Percentiles rank a stretch among this genome's conserved stretches.
Conservation (phyloP, 2,329 filamentous ascomycete genomes). For the Colletotrichum higginsianum region DNA sequence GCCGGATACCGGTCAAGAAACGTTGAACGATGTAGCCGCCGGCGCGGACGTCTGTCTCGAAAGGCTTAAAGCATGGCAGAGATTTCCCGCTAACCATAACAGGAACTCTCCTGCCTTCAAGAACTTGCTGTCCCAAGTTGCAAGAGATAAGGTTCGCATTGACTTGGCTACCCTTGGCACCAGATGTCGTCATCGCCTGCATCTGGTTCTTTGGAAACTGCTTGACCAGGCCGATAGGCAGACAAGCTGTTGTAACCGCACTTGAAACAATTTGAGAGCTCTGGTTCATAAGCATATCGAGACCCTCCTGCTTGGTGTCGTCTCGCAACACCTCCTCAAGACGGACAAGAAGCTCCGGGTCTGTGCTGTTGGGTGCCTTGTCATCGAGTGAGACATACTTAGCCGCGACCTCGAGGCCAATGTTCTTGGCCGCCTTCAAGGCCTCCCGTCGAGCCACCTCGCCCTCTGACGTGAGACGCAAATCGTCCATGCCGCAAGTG, state of each 20-base stretch:
- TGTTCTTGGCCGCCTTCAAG: slow-evolving; percentile 74
- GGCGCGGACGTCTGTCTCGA: slow-evolving; percentile 89
- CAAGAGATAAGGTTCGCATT: slow-evolving; percentile 99
- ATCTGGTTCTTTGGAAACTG: slow-evolving; percentile 97
- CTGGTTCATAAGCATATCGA: slow-evolving; percentile 90
- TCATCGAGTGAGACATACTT: slow-evolving; percentile 89
- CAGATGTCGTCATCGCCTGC: slow-evolving; percentile 98
- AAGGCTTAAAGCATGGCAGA: slow-evolving; percentile 92
- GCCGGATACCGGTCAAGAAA: slow-evolving; percentile 97
- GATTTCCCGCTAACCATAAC: slow-evolving; percentile 99
- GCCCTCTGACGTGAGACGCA: slow-evolving; percentile 85
- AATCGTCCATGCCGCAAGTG: slow-evolving; percentile 96
- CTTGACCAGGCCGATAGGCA: slow-evolving; percentile 88
- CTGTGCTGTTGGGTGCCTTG: slow-evolving; percentile 71
- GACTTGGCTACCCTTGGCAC: slow-evolving; percentile 92
- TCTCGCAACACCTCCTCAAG: slow-evolving; percentile 93
- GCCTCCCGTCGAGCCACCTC: slow-evolving; percentile 79
- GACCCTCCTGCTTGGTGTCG: slow-evolving; percentile 88
- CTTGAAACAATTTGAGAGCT: slow-evolving; percentile 80
- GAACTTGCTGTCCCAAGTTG: slow-evolving; percentile 95
- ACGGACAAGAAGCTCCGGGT: slow-evolving; percentile 81
- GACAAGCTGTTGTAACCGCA: slow-evolving; percentile 81
- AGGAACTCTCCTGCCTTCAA: slow-evolving; percentile 95
- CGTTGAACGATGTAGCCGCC: slow-evolving; percentile 95
- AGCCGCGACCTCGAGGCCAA: slow-evolving; percentile 85